Conservation (phyloP, 2,329 filamentous ascomycete species). For the Remersonia thermophila region DNA sequence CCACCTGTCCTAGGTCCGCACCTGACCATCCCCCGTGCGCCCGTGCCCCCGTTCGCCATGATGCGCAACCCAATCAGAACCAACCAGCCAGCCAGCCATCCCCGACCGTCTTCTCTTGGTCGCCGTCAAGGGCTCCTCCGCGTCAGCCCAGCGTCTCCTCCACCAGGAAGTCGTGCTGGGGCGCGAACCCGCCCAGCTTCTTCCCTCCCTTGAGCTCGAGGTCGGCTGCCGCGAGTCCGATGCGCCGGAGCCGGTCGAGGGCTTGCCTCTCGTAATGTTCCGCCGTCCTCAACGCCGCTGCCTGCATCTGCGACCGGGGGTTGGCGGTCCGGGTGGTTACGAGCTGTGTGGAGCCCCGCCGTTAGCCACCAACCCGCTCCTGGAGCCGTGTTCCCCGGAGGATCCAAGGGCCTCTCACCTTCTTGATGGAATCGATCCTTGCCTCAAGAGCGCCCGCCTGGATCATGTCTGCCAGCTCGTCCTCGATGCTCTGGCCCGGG, state of each 20-base stretch:
- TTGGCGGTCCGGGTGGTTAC: conserved; percentile 61
- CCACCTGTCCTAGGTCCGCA: no score
- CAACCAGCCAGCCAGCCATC: no score
- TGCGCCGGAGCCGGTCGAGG: conserved; percentile 61
- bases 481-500: conserved; percentile 50
- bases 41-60: no score
- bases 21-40: no score
- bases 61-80: no score
- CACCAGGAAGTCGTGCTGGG: conserved; percentile 2
- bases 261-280: conserved; percentile 63
- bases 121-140: no score
- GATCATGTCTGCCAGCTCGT: conserved; percentile 72
- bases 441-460: conserved; percentile 58
- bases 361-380: no score
- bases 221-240: conserved; percentile 63
- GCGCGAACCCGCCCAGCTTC: conserved; percentile 3
- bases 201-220: conserved; percentile 48
- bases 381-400: no score
- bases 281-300: conserved; percentile 53
- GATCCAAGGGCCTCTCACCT: conserved; percentile 34
- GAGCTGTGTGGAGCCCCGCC: no score
- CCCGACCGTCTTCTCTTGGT: no score
- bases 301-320: conserved; percentile 57
- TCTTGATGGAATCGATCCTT: conserved; percentile 72
- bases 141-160: conserved; percentile 10